These are phyloP conservation scores for Trichopus zeylanicus DNA, from an alignment of 116 monocot genomes.

Conservation along the genomic window DNA sequence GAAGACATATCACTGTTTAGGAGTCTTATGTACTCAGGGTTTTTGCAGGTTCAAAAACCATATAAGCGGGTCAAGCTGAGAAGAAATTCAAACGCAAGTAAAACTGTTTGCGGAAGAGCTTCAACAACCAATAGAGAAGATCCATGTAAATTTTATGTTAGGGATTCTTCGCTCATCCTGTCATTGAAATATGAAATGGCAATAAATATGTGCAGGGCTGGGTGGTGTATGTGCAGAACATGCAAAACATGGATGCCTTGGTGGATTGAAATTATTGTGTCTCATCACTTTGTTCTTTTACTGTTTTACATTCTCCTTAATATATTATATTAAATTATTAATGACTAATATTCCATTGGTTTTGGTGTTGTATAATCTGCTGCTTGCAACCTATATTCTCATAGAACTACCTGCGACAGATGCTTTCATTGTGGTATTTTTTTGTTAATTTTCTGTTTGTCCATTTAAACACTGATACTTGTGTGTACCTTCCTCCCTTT, in stretches of 20 bases:
- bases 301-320: no score
- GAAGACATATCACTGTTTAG: not conserved
- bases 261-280: slow-evolving; percentile 34
- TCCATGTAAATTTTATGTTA: slow-evolving; percentile 1
- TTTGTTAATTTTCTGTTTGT: no score
- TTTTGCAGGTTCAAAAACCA: slow-evolving; percentile 27
- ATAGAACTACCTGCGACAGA: no score
- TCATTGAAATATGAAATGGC: not conserved
- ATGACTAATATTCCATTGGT: no score
- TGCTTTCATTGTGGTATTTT: no score
- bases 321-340: no score
- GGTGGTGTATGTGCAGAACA: slow-evolving; percentile 38
- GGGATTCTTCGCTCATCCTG: not conserved
- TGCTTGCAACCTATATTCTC: no score
- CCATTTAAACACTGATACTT: no score
- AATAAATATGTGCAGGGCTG: slow-evolving; percentile 17
- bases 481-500: no score
- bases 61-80: slow-evolving; percentile 46
- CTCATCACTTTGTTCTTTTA: no score
- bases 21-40: not conserved
- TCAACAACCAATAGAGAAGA: slow-evolving; percentile 1
- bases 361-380: no score
- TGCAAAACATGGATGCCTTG: slow-evolving; percentile 15
- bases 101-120: not conserved
- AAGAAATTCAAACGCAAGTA: slow-evolving; percentile 32